Evolutionary conservation across 805 yeast genomes (phyloP), one percentile per base, ranked within the genome.

Genomic region (Komagataella mondaviorum): DNA sequence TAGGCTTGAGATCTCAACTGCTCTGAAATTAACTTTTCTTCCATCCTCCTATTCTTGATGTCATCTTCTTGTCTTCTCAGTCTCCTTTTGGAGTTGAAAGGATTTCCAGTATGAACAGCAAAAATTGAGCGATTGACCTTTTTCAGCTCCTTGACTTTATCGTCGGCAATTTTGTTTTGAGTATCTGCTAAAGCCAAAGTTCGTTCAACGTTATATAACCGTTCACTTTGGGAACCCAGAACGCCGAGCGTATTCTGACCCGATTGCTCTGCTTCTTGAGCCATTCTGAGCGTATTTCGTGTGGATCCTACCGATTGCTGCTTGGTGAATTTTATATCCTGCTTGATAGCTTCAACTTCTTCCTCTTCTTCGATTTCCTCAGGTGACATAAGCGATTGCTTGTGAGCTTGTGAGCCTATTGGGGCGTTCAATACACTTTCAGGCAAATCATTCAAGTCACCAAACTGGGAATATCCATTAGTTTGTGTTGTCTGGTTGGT

Each of bases 181-280:
- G 88, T 83, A 53, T 82, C 85, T 50, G 95, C 88, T 51, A 86
- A 69, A 51, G 85, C 78, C 57, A 91, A 70, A 56, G 83, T 83
- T 56, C 79, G 78, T 63, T 93, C 96, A 18, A 90, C 81, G 60
- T 79, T 80, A 64, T 84, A 86, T 55, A 93, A 71, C 49, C 88
- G 74, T 63, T 89, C 96, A 52, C 93, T 81, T 66, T 93, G 98
- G n/a, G 90, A 78, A 23, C 99, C 99, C 49, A 93, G 74, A 80
- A 88, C 80, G 24, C 96, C 97, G 55, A 91, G 67, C 0, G 97
- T 85, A 63, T 91, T 90, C 55, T 82, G 71, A 44, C 88, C 91
- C 5, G 83, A 72, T 54, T 76, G 77, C 60, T 83, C 88, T 1
- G 90, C 89, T 52, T 83, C 83, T 53, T 78, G 76, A 2, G 88